phyloP scores from a whole-genome alignment of 2,329 filamentous ascomycete genomes.

The Colletotrichum truncatum region DNA sequence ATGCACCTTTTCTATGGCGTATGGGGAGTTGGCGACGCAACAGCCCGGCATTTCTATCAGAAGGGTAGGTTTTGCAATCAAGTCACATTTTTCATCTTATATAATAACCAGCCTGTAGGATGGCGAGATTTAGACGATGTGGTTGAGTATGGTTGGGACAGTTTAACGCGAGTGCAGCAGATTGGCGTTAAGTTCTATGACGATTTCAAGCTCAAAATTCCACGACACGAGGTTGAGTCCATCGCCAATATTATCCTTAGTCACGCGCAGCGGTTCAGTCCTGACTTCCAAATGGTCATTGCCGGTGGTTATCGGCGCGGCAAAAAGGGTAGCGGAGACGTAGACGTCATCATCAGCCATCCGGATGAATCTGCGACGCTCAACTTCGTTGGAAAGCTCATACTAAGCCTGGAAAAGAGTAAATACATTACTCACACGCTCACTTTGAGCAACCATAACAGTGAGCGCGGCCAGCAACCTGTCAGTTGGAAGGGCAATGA shows the following conservation, averaged over 20 bases:
- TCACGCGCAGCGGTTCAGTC: slow-evolving; percentile 72
- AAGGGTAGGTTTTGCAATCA: slow-evolving; percentile 50
- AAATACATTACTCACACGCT: slow-evolving; percentile 86
- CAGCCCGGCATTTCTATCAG: slow-evolving; percentile 82
- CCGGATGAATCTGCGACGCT: slow-evolving; percentile 74
- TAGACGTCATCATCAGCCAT: slow-evolving; percentile 87
- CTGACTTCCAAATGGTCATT: slow-evolving; percentile 66
- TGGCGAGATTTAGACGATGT: slow-evolving; percentile 90
- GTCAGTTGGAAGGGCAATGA: slow-evolving; percentile 61
- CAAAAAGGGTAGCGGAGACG: slow-evolving; percentile 78
- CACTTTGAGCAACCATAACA: slow-evolving; percentile 73
- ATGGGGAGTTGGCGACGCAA: slow-evolving; percentile 89
- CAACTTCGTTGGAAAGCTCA: slow-evolving; percentile 76
- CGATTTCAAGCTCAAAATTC: slow-evolving; percentile 78
- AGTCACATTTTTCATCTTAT: no score
- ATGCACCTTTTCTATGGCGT: slow-evolving; percentile 82
- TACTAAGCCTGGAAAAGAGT: slow-evolving; percentile 73
- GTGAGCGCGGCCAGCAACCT: slow-evolving; percentile 74
- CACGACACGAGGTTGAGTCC: slow-evolving; percentile 75
- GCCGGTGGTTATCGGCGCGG: slow-evolving; percentile 86
- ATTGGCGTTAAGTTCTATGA: slow-evolving; percentile 95
- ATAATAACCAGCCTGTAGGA: slow-evolving; percentile 44
- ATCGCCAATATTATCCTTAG: slow-evolving; percentile 72
- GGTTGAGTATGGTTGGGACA: slow-evolving; percentile 81
- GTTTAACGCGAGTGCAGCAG: slow-evolving; percentile 82